Evolutionary conservation across 345 rosid genomes (phyloP).

Genomic region (Pelargonium nanum): DNA sequence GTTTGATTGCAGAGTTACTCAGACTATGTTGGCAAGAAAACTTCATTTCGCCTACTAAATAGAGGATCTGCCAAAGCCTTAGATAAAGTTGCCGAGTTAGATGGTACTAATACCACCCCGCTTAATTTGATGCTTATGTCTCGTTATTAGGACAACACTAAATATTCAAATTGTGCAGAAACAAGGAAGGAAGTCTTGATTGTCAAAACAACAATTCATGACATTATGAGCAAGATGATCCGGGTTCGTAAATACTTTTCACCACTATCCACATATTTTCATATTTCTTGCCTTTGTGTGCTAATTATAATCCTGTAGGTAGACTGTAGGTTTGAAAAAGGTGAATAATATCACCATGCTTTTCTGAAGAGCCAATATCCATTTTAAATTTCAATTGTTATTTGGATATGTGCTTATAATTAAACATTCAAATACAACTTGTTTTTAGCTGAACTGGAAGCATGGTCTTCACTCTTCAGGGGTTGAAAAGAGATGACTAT

Average conservation of each 20-base stretch:
- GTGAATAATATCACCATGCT: neutral
- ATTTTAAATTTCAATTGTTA: neutral
- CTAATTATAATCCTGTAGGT: neutral
- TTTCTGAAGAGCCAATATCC: neutral
- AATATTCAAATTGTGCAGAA: conserved; percentile 40
- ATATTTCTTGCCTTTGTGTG: neutral
- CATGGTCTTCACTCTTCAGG: neutral
- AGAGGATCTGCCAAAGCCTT: conserved; percentile 98
- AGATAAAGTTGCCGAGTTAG: conserved; percentile 94
- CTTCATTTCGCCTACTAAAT: conserved; percentile 85
- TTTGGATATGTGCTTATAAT: neutral
- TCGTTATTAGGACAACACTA: too few relatives aligned
- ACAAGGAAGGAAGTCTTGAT: conserved; percentile 65
- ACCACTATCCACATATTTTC: neutral
- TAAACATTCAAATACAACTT: too few relatives aligned
- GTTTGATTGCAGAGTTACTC: conserved; percentile 47
- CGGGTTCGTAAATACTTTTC: conserved; percentile 34
- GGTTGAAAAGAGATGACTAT: neutral
- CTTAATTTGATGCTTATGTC: too few relatives aligned
- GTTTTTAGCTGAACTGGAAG: neutral
- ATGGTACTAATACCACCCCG: conserved; percentile 38
- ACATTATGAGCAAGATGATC: conserved; percentile 92
- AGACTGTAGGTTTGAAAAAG: neutral
- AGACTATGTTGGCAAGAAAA: conserved; percentile 72
- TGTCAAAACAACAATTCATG: conserved; percentile 89